Base-by-base conservation (phyloP, 257 asterid species). In the Dorcoceras hygrometricum region DNA sequence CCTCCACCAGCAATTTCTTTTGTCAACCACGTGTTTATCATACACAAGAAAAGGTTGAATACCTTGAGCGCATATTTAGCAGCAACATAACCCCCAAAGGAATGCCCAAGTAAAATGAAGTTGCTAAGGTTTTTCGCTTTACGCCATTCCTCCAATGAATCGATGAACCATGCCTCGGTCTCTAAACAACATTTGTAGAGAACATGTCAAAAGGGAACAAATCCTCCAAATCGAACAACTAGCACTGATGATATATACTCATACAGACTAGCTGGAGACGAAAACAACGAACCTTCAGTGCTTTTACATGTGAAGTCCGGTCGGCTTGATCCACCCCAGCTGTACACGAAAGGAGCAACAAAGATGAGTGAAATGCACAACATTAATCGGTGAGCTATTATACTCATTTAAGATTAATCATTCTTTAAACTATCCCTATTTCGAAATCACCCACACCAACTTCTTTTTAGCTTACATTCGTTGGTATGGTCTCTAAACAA, bases 241-340 rank as follows among this genome's bases (percentile, higher is more conserved):
- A 64, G 59, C 20, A 66, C 26, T 11, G 6, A 66, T 54, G 11
- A 23, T 26, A 22, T 14, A 29, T 12, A 31, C 36, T 39, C 6
- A 25, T 8, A 29, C 23, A 28, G 62, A 2, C 7, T 54, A 60
- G 20, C 14, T 57, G 11, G 8, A 61, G 24, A 67, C 34, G 64
- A 32, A 63, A 50, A 36, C 63, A 58, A 75, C 90, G 56, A 56
- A 92, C 98, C 98, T 93, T 86, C 97, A 62, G 98, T 93, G 87
- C 94, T 93, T 81, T 82, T 93, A 77, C 98, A 93, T 18, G 94
- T 81, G 87, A 93, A 93, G 69, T 93, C 98, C 67, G 98, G 98
- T 71, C 98, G 81, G 80, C 96, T 89, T 43, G 98, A 93, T 79
- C 97, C 98, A 71, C 98, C 98, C 98, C 98, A 93, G 62, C 98